Conservation (phyloP, 140 eudicot genomes). For the Oenanthe javanica region DNA sequence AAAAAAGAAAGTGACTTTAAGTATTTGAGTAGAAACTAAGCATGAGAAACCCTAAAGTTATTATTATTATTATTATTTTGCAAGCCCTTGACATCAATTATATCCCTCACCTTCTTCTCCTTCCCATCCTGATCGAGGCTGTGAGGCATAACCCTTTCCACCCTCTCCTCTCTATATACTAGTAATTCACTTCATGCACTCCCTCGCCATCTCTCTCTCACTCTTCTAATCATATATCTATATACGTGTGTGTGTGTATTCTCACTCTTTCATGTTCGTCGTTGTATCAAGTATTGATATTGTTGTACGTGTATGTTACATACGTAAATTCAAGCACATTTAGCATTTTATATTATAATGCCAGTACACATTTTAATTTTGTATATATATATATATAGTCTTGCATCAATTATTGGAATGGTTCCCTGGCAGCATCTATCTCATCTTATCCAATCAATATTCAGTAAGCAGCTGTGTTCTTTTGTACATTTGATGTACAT, state of each 20-base stretch:
- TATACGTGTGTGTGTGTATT: not conserved
- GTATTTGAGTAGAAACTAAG: slow-evolving; percentile 63
- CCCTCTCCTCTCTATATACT: not conserved
- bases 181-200: not conserved
- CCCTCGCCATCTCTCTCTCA: slow-evolving; percentile 20
- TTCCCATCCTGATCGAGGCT: slow-evolving; percentile 20
- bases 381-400: no score
- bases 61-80: slow-evolving; percentile 21
- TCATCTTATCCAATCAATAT: no score
- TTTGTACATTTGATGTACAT: no score
- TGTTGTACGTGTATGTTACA: not conserved
- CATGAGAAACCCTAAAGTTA: slow-evolving; percentile 61
- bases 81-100: slow-evolving; percentile 19
- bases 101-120: slow-evolving; percentile 45
- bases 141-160: slow-evolving; percentile 26
- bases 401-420: no score
- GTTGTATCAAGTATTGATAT: no score
- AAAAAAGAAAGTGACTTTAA: not conserved
- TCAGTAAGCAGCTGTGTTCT: no score
- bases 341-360: no score
- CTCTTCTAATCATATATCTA: not conserved
- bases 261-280: not conserved
- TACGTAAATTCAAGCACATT: not conserved
- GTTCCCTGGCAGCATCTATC: no score
- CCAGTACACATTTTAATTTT: no score